Base-by-base conservation (phyloP, 345 rosid species). In the Noccaea caerulescens region DNA sequence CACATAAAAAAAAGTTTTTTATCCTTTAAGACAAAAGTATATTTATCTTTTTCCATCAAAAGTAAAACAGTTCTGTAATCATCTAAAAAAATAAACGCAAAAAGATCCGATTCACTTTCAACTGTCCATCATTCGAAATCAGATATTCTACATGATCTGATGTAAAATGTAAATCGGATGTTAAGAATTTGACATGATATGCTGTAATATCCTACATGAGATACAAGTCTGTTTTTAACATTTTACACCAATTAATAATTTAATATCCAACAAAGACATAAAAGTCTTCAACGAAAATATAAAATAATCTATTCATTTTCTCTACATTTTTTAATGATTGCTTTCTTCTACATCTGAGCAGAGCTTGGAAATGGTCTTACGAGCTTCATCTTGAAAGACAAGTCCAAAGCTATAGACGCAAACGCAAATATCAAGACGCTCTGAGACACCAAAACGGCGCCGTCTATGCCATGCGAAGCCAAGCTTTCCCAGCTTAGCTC, bases 401-500 rank as follows among this genome's bases (percentile, higher is more conserved):
- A 71, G 72, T 72, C 80, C 64, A 77, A 53, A 58, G 14, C 68
- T 49, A 77, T 9, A 10, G 77, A 72, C 58, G 73, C 77, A 72
- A 72, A 77, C 59, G 77, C 77, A 38, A 77, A 77, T 55, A 77
- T 72, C 46, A 77, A 67, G 2, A 77, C 69, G 63, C 73, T 72
- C 61, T 77, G 80, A 8, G 80, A 77, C 47, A 77, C 73, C 3
- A 53, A 55, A 60, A 72, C 69, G 72, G 77, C 73, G 53, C 73
- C 74, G 69, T 72, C 77, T 12, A 66, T 53, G 3, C 77, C 80
- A 72, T 77, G 80, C 32, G 77, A 67, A 12, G n/a, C 18, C 47
- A 67, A 66, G 70, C 74, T 77, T 61, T 72, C 77, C 73, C 64
- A 72, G 77, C 73, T 77, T 65, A 77, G 55, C 68, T 87, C 94